Evolutionary conservation across 176 grass and related monocot genomes (phyloP).

Genomic region (Coix lacrymajobi): DNA sequence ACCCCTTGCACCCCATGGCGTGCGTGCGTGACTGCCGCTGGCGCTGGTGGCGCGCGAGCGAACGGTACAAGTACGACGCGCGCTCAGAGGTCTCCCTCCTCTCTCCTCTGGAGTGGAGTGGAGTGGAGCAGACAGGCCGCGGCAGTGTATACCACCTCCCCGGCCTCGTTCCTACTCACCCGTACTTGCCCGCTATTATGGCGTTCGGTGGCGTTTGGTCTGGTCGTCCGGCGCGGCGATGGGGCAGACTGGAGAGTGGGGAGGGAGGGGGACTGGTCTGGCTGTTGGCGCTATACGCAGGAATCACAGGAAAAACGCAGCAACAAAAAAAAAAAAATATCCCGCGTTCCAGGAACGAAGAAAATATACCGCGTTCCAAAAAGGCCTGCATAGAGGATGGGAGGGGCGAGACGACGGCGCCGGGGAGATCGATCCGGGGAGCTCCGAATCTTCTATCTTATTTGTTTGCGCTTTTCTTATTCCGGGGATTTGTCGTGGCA

Average conservation of each 20-base stretch:
- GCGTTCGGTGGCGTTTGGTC: conserved; percentile 40
- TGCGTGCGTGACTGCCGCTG: neutral
- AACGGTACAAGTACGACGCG: neutral
- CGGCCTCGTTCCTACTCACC: neutral
- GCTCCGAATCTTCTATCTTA: conserved; percentile 45
- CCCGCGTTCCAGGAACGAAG: too few relatives aligned
- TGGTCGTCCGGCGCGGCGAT: conserved; percentile 19
- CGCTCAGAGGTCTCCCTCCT: neutral
- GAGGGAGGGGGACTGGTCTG: neutral
- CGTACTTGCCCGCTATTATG: conserved; percentile 14
- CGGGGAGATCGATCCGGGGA: neutral
- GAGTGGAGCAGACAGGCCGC: neutral
- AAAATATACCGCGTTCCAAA: too few relatives aligned
- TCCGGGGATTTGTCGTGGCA: neutral
- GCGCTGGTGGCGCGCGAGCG: neutral
- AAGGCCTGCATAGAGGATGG: too few relatives aligned
- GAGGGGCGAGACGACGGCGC: neutral
- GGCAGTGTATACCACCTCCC: neutral
- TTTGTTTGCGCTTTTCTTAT: conserved; percentile 14
- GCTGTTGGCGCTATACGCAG: conserved; percentile 11
- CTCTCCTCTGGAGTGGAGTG: neutral
- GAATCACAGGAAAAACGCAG: too few relatives aligned
- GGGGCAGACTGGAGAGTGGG: neutral
- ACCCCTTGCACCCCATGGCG: conserved; percentile 77
- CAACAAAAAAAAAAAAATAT: too few relatives aligned